Percentiles rank a stretch among this genome's conserved stretches.
phyloP scores from a whole-genome alignment of 768 basidiomycete genomes.

The Rhodotorula kratochvilovae region DNA sequence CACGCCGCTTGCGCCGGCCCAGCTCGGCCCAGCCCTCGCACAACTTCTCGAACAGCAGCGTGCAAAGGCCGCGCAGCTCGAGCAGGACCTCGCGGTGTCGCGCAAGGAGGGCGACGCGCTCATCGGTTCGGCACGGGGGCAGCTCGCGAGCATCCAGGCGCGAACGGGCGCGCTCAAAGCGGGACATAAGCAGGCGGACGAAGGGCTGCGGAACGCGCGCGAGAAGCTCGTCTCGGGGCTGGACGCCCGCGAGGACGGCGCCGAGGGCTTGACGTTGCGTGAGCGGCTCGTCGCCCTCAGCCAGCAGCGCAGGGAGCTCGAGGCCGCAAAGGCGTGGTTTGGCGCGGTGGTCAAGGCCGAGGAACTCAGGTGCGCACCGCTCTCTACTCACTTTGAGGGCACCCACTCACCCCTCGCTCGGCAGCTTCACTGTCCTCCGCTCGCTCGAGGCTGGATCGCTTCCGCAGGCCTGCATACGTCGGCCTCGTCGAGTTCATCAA shows the following conservation, averaged over 20 bases:
- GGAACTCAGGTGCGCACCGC: slow-evolving; percentile 61
- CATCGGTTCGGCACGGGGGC: neutral
- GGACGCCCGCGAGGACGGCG: slow-evolving; percentile 3
- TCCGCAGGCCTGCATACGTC: slow-evolving; percentile 32
- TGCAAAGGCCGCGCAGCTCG: neutral
- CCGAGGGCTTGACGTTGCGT: slow-evolving; percentile 58
- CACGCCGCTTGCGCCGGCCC: neutral
- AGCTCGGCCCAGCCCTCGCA: slow-evolving; percentile 6
- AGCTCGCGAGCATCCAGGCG: neutral
- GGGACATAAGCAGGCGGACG: slow-evolving; percentile 12
- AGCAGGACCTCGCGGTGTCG: slow-evolving; percentile 1
- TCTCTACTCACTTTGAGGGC: too few species aligned
- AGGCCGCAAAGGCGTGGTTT: slow-evolving; percentile 70
- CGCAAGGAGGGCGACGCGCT: neutral
- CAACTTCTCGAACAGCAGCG: slow-evolving; percentile 4
- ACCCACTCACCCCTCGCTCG: neutral
- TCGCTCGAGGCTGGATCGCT: slow-evolving; percentile 25
- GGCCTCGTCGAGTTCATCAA: slow-evolving; percentile 45
- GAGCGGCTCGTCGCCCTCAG: slow-evolving; percentile 79
- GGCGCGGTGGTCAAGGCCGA: slow-evolving; percentile 67
- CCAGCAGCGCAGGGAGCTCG: slow-evolving; percentile 67
- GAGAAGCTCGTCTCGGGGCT: slow-evolving; percentile 29
- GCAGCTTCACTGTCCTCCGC: slow-evolving; percentile 29
- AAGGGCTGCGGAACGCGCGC: slow-evolving; percentile 20
- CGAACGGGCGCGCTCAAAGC: slow-evolving; percentile 5